Base-by-base conservation (phyloP, 2,329 filamentous ascomycete species). In the Decorospora gaudefroyi region DNA sequence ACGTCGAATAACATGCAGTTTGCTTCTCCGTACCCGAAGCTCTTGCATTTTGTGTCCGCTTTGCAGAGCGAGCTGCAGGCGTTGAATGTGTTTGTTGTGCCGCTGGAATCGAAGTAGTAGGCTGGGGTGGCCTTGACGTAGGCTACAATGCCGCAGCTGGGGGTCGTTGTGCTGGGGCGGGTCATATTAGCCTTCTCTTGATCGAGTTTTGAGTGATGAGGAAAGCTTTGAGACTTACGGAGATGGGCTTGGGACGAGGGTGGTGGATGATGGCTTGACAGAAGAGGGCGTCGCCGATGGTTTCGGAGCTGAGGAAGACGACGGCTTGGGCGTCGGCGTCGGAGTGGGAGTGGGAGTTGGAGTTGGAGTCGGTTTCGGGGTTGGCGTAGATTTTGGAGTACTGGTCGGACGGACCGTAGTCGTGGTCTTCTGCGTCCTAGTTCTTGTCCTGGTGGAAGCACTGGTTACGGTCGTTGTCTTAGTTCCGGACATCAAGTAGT, bases 1-100 rank as follows among this genome's bases (percentile, higher is more conserved):
- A 67, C 61, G 29, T 59, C 59, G 39, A 67, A 67, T 4, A 67
- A 51, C 59, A 67, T 61, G 53, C 64, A 67, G 33, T 67, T 66
- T 11, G 63, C 56, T 29, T 67, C 63, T 18, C 64, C 64, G 25
- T 66, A 67, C 13, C 62, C 64, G 19, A 66, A 67, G 28, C 55
- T 59, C 49, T 60, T 59, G 50, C 64, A 67, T 19, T 64, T 61
- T 8, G 50, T 43, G 34, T 67, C 64, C 7, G 63, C 64, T 30
- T 64, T 62, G 58, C 64, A 67, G 26, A 61, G 59, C 2, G 57
- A 59, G 19, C 53, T 53, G 51, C 64, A 67, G 7, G 59, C 55
- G 2, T 54, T 34, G 33, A 56, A 67, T 6, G 55, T 67, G 47
- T 66, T 67, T 51, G 64, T 64, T 2, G 63, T 67, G 16, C 64